Evolutionary conservation across 495 filamentous ascomycete species (phyloP).

Genomic region (Rusavskia elegans): DNA sequence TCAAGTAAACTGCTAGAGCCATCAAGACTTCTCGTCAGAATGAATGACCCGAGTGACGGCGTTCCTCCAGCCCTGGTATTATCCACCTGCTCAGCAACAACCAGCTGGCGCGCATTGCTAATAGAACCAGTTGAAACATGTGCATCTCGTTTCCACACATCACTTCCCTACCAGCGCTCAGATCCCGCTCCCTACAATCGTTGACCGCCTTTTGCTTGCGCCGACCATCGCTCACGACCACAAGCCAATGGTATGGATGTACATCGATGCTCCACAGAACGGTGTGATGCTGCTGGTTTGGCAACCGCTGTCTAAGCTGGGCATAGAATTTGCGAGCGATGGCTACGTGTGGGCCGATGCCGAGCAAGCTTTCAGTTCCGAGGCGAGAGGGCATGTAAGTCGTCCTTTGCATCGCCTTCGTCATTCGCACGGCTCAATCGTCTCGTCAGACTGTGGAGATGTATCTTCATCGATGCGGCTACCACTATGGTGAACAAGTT

Average conservation of each 20-base stretch:
- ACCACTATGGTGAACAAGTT: constrained; percentile 46
- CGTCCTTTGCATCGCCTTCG: neutral
- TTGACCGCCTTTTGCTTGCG: constrained; percentile 63
- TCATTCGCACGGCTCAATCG: neutral
- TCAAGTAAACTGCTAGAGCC: no score
- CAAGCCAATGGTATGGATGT: constrained; percentile 80
- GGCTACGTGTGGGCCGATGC: constrained; percentile 78
- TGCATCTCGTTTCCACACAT: constrained; percentile 68
- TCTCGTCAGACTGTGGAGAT: constrained; percentile 56
- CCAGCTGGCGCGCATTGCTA: neutral
- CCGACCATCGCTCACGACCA: constrained; percentile 60
- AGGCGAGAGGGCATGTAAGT: constrained; percentile 64
- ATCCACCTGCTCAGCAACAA: neutral
- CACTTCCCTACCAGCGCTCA: constrained; percentile 51
- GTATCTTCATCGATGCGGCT: constrained; percentile 65
- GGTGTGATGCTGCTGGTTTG: constrained; percentile 71
- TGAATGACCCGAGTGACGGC: constrained; percentile 50
- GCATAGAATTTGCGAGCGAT: constrained; percentile 65
- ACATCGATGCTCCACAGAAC: constrained; percentile 65
- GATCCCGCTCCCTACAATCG: constrained; percentile 51
- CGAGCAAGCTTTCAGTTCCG: constrained; percentile 53
- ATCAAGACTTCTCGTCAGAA: constrained; percentile 8
- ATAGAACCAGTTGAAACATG: constrained; percentile 55
- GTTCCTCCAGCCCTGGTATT: constrained; percentile 47
- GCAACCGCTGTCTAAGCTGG: constrained; percentile 57